Conservation (phyloP, 176 grass and related monocot species). For the Aegilops umbellulata region DNA sequence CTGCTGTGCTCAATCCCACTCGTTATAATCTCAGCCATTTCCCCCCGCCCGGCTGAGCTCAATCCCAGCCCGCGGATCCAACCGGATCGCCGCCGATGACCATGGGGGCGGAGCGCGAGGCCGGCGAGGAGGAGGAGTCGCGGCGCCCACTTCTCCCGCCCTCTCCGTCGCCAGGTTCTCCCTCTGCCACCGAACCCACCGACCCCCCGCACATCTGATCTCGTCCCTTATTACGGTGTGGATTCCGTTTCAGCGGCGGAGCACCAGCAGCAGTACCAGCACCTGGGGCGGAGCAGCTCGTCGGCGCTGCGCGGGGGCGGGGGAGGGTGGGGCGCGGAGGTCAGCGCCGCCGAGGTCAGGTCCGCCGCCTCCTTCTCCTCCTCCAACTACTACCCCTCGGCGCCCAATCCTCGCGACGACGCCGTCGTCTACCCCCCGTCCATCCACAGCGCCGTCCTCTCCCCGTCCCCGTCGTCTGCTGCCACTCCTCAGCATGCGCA, state of each 20-base stretch:
- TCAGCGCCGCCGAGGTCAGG: conserved; percentile 75
- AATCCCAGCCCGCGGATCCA: background rate
- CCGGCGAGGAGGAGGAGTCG: conserved; percentile 29
- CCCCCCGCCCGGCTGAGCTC: background rate
- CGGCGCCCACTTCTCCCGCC: conserved; percentile 28
- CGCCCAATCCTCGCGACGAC: background rate
- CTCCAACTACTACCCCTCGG: background rate
- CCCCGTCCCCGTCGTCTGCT: conserved; percentile 29
- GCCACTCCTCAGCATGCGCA: background rate
- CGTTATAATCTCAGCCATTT: background rate
- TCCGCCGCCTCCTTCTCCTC: conserved; percentile 70
- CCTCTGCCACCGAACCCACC: background rate
- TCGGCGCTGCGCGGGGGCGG: conserved; percentile 30
- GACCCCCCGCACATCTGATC: too few relatives aligned
- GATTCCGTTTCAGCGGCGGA: background rate
- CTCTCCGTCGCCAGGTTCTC: conserved; percentile 1
- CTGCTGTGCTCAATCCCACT: background rate
- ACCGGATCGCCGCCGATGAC: background rate
- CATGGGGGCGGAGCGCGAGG: conserved; percentile 9
- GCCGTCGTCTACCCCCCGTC: conserved; percentile 55
- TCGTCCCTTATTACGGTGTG: background rate
- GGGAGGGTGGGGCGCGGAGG: conserved; percentile 21
- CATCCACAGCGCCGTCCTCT: conserved; percentile 59
- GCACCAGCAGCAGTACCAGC: conserved; percentile 61
- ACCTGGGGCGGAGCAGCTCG: conserved; percentile 65